Percentiles rank a stretch among this genome's conserved stretches.
These are phyloP conservation scores for Candolleomyces efflorescens DNA, from an alignment of 768 basidiomycete species.

Conservation along the genomic window DNA sequence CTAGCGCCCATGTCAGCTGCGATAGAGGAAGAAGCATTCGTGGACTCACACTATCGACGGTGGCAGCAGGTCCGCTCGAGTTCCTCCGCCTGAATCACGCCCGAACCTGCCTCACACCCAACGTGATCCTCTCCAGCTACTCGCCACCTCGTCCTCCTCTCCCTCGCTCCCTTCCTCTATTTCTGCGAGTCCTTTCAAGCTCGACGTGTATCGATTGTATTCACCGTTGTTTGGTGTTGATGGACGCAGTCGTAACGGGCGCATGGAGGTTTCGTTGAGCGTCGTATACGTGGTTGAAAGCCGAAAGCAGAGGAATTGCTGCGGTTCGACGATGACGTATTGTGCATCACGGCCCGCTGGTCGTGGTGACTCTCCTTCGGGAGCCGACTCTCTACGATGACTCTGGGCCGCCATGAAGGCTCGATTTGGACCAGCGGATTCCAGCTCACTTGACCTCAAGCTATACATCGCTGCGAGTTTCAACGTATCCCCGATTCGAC, in stretches of 20 bases:
- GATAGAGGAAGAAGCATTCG: background rate
- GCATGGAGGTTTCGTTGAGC: slow-evolving; percentile 36
- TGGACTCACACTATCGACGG: slow-evolving; percentile 55
- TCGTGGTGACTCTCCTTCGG: no score
- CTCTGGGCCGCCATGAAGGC: no score
- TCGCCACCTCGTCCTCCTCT: slow-evolving; percentile 30
- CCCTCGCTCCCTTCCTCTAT: slow-evolving; percentile 18
- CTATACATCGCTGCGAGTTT: no score
- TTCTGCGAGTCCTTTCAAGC: slow-evolving; percentile 48
- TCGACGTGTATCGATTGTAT: slow-evolving; percentile 62
- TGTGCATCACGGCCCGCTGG: no score
- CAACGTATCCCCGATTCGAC: no score
- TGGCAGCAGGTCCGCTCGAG: slow-evolving; percentile 41
- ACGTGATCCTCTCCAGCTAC: slow-evolving; percentile 47
- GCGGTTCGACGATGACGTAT: no score
- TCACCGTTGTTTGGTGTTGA: slow-evolving; percentile 75
- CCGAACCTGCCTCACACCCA: slow-evolving; percentile 63
- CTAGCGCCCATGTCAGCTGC: slow-evolving; percentile 27
- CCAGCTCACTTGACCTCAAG: no score
- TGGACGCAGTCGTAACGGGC: slow-evolving; percentile 62
- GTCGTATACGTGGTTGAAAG: background rate
- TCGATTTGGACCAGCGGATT: no score
- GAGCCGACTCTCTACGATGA: no score
- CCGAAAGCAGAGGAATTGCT: no score
- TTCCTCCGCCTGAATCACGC: slow-evolving; percentile 77